A percentile compares a stretch with the other conserved stretches of the same genome.
phyloP scores from a whole-genome alignment of 2,329 filamentous ascomycete species.

The Colletotrichum chrysophilum region DNA sequence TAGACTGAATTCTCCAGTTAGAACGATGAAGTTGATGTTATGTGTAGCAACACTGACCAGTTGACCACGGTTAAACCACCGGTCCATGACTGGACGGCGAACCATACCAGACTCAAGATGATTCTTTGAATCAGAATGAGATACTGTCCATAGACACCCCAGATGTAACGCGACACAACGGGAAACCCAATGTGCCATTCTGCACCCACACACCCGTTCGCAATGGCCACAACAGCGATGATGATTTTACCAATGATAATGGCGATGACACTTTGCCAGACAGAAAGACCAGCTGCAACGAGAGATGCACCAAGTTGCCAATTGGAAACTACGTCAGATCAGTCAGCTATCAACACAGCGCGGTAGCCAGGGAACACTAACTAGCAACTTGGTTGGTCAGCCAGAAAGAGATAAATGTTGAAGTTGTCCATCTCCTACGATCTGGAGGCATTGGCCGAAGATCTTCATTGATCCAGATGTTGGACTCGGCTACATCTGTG shows the following conservation, averaged over 20 bases:
- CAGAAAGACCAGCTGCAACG: conserved; percentile 1
- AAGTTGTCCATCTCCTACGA: conserved; percentile 16
- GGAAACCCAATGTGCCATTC: conserved; percentile 48
- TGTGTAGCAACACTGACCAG: not conserved
- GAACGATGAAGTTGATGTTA: not conserved
- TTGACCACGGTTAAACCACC: conserved; percentile 27
- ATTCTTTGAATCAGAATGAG: conserved; percentile 43
- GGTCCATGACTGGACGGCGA: conserved; percentile 36
- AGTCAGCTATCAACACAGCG: not conserved
- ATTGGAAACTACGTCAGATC: not conserved
- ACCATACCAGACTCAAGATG: conserved; percentile 43
- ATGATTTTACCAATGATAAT: conserved; percentile 16
- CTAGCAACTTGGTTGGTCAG: conserved; percentile 18
- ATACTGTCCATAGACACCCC: conserved; percentile 44
- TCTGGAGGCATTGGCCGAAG: conserved; percentile 18
- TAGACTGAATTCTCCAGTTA: conserved; percentile 17
- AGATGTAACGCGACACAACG: conserved; percentile 42
- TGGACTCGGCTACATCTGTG: conserved; percentile 12
- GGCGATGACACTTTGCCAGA: conserved; percentile 16
- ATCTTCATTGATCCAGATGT: conserved; percentile 23
- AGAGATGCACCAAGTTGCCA: conserved; percentile 16
- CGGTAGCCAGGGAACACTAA: not conserved
- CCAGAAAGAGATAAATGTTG: conserved; percentile 21
- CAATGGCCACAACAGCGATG: conserved; percentile 12
- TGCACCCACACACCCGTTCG: conserved; percentile 8